phyloP scores from a whole-genome alignment of 2,329 filamentous ascomycete species.

The Hymenoscyphus scutula region DNA sequence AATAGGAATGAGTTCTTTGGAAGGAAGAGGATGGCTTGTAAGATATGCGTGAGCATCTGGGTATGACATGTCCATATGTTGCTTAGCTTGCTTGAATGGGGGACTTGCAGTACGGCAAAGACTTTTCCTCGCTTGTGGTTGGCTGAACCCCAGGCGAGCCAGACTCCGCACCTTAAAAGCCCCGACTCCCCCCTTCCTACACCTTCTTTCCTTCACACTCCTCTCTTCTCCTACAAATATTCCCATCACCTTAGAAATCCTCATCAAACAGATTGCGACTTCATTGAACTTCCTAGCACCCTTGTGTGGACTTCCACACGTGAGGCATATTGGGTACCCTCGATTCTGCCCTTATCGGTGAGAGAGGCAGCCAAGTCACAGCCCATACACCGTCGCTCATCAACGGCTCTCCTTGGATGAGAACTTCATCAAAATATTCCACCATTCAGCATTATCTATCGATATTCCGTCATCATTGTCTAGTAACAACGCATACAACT shows the following conservation, averaged over 20 bases:
- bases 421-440: conserved; percentile 27
- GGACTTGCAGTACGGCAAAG: conserved; percentile 18
- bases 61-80: conserved; percentile 22
- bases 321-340: conserved; percentile 35
- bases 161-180: conserved; percentile 31
- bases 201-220: conserved; percentile 33
- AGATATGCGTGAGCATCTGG: conserved; percentile 9
- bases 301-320: conserved; percentile 28
- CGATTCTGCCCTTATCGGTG: conserved; percentile 30
- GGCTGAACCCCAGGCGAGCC: conserved; percentile 15
- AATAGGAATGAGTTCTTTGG: not conserved
- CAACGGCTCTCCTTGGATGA: conserved; percentile 23
- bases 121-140: conserved; percentile 20
- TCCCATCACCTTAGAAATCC: conserved; percentile 19
- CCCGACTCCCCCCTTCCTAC: conserved; percentile 27
- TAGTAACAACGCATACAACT: not conserved
- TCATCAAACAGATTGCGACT: conserved; percentile 30
- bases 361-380: conserved; percentile 28
- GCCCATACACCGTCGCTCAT: conserved; percentile 24
- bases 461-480: not conserved
- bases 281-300: conserved; percentile 23
- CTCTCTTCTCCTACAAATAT: conserved; percentile 20
- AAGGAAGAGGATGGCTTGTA: not conserved
- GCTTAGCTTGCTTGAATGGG: conserved; percentile 22
- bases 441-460: conserved; percentile 9